phyloP scores from a whole-genome alignment of 352 stramenopile species.

The Phytophthora sp. region DNA sequence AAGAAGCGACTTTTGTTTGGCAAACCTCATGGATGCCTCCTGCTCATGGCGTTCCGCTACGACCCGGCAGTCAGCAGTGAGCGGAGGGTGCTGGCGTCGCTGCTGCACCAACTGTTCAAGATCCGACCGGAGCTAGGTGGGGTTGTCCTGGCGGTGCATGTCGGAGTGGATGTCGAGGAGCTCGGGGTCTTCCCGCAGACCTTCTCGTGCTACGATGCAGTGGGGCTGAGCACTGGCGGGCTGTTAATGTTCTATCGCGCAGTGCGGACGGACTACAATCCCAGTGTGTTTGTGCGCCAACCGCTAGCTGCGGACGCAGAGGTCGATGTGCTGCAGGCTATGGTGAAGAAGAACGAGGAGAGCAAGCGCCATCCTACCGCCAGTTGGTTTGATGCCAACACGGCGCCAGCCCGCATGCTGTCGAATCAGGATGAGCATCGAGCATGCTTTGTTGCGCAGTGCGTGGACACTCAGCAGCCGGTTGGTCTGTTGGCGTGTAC shows the following conservation, averaged over 20 bases:
- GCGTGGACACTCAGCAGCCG: conserved; percentile 33
- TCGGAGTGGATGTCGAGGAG: conserved; percentile 60
- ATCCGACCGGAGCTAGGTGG: conserved; percentile 45
- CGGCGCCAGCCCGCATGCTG: conserved; percentile 25
- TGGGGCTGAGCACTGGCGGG: conserved; percentile 49
- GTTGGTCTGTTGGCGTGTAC: conserved; percentile 55
- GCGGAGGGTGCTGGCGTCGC: conserved; percentile 19
- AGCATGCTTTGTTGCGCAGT: conserved; percentile 60
- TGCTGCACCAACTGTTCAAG: conserved; percentile 55
- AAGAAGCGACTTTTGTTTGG: conserved; percentile 64
- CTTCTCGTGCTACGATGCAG: conserved; percentile 59
- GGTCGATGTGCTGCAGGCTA: conserved; percentile 33
- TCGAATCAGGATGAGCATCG: conserved; percentile 59
- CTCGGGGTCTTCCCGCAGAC: conserved; percentile 64
- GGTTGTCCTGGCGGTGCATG: conserved; percentile 54
- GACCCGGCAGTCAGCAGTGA: conserved; percentile 32
- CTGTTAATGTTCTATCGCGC: conserved; percentile 69
- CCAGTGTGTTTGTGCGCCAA: conserved; percentile 40
- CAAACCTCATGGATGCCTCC: conserved; percentile 48
- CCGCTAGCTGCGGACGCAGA: conserved; percentile 16
- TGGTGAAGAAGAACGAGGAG: conserved; percentile 38
- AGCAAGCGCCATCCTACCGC: conserved; percentile 7
- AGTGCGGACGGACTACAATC: conserved; percentile 52
- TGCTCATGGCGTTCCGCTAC: conserved; percentile 60
- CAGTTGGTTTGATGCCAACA: conserved; percentile 48